Evolutionary conservation across 257 asterid species (phyloP).

Genomic region (Apocynum venetum): DNA sequence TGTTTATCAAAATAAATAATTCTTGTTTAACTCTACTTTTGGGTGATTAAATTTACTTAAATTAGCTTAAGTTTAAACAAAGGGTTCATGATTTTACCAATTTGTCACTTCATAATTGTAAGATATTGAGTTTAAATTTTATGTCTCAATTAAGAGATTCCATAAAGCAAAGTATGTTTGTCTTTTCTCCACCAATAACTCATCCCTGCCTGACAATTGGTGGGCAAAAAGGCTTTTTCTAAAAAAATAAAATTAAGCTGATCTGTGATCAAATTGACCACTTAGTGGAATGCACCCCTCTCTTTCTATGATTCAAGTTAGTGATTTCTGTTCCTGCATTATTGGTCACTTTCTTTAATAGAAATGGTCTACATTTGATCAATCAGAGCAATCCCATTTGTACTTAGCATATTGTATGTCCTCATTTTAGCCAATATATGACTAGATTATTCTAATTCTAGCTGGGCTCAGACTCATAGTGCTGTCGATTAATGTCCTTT

Average conservation of each 20-base stretch:
- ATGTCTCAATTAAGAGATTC: slow-evolving; percentile 14
- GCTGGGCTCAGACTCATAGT: neutral
- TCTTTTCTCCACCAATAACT: slow-evolving; percentile 22
- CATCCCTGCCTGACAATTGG: slow-evolving; percentile 15
- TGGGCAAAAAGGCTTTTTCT: slow-evolving; percentile 14
- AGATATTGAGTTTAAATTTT: neutral
- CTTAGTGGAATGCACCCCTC: slow-evolving; percentile 7
- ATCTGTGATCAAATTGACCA: neutral
- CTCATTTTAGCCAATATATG: neutral
- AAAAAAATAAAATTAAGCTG: neutral
- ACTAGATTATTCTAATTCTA: neutral
- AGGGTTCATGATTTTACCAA: neutral
- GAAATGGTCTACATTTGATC: neutral
- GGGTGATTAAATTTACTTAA: neutral
- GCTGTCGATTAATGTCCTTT: neutral
- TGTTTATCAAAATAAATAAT: too few species aligned
- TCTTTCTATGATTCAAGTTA: neutral
- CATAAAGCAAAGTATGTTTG: slow-evolving; percentile 21
- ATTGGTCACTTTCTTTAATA: neutral
- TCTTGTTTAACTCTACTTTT: neutral
- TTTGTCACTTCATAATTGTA: neutral
- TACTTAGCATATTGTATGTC: neutral
- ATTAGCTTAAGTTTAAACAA: neutral
- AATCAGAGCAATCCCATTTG: neutral
- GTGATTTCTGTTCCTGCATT: neutral